Conservation (phyloP, 192 early-diverging fungal genomes). For the Pilaira anomala region DNA sequence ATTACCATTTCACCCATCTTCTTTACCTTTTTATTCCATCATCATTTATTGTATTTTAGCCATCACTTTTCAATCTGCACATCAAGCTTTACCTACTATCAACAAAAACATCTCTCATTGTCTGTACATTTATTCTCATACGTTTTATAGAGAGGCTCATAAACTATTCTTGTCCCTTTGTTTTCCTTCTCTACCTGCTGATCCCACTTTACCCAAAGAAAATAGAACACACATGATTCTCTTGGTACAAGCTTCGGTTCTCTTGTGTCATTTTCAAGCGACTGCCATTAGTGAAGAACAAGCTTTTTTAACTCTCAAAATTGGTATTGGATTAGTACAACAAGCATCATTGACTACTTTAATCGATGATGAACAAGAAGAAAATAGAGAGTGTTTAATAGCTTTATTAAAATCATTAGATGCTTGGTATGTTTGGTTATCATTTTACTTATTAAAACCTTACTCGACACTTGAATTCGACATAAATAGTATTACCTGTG, state of each 20-base stretch:
- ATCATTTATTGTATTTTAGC: conserved; percentile 8
- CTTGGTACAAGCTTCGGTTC: conserved; percentile 4
- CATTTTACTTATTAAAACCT: conserved; percentile 3
- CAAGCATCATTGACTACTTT: background rate
- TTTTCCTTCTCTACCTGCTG: background rate
- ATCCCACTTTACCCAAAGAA: background rate
- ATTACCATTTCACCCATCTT: background rate
- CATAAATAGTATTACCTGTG: too few species aligned
- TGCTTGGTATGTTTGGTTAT: conserved; percentile 11
- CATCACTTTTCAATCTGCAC: conserved; percentile 2
- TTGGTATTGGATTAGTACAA: conserved; percentile 2
- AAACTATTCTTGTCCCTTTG: background rate
- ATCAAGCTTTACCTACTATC: background rate
- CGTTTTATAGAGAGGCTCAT: conserved; percentile 8
- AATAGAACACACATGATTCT: background rate
- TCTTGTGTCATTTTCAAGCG: conserved; percentile 16
- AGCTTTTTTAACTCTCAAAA: conserved; percentile 10
- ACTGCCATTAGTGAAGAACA: conserved; percentile 16
- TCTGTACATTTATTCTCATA: background rate
- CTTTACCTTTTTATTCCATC: background rate
- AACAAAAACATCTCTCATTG: background rate
- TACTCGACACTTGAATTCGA: conserved; percentile 1
- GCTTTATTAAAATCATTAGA: conserved; percentile 3
- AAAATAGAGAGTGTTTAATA: background rate
- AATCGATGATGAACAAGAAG: background rate